Evolutionary conservation across 2,329 filamentous ascomycete species (phyloP), one percentile per base, ranked within the genome.

Genomic region (Monosporascus sp.): DNA sequence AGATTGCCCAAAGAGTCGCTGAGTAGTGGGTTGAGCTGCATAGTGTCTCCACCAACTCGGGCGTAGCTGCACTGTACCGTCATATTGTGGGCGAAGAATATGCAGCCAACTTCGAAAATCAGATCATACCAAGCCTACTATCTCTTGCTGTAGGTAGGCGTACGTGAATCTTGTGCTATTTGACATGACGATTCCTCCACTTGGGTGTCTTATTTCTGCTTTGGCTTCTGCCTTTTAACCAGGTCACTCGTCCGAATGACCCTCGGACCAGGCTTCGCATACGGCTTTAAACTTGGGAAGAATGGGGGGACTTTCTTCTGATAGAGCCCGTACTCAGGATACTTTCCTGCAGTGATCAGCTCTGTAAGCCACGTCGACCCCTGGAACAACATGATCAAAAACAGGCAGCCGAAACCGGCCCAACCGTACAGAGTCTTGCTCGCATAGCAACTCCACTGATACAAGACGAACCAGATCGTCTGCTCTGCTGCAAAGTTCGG

Each of bases 401-500:
- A 76, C 5, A 86, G 65, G 0, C 86, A 79, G 8, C 93, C 94
- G 9, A 82, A 68, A 49, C 82, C 83, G 1, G 88, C 85, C 90
- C 92, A 99, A 71, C 88, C 93, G 68, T 86, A 86, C 43, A 86
- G 76, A 2, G 78, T 84, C 52, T 85, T 80, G 35, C 86, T 89
- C 52, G 85, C 81, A 67, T 84, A 87, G 70, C 88, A 93, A 60
- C 82, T 84, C 94, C 93, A 99, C 65, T 90, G 82, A 70, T 97
- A 97, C 50, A 97, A 72, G 8, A 85, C 75, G 51, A 96, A 78
- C 94, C 94, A 99, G 63, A 97, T 85, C 31, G 85, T 78, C 73
- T 97, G 94, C 72, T 99, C 94, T 5, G 89, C 90, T 5, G 89
- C 84, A 66, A 97, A 99, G 71, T 99, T 99, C 48, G 94, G 94